Evolutionary conservation across 2,329 filamentous ascomycete species (phyloP).

Genomic region (Venturia nashicola): DNA sequence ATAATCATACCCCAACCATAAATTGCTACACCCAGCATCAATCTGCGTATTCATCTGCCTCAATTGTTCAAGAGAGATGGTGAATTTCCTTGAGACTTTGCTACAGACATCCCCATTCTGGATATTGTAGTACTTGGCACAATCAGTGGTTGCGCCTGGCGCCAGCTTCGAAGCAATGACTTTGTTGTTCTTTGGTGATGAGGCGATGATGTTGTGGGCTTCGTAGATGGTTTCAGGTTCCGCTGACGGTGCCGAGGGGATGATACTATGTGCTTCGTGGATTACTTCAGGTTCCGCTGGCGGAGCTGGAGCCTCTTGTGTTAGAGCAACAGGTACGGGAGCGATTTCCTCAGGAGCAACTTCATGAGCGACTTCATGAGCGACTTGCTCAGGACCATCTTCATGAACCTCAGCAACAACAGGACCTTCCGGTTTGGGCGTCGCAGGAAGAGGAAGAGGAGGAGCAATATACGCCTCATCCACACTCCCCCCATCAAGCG

Average conservation of each 20-base stretch:
- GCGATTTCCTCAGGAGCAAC: too few relatives aligned
- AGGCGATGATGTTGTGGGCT: background rate
- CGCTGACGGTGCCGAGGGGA: too few relatives aligned
- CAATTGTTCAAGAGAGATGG: constrained; percentile 19
- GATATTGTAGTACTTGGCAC: constrained; percentile 21
- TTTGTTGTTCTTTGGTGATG: background rate
- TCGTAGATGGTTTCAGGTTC: too few relatives aligned
- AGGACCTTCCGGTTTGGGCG: constrained; percentile 7
- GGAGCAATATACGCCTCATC: background rate
- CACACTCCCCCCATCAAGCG: background rate
- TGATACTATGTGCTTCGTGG: too few relatives aligned
- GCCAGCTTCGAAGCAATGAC: constrained; percentile 1
- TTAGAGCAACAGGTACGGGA: too few relatives aligned
- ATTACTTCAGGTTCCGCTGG: too few relatives aligned
- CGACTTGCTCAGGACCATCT: too few relatives aligned
- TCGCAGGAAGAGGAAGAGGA: constrained; percentile 5
- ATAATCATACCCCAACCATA: constrained; percentile 25
- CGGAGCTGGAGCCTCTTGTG: too few relatives aligned
- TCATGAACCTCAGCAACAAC: background rate
- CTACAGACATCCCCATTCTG: constrained; percentile 21
- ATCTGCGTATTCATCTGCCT: constrained; percentile 20
- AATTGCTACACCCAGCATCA: constrained; percentile 21
- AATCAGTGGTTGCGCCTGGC: constrained; percentile 14
- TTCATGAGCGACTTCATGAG: too few relatives aligned
- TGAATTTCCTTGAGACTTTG: constrained; percentile 15